phyloP scores from a whole-genome alignment of 805 yeast species.

The Yarrowia porcina region DNA sequence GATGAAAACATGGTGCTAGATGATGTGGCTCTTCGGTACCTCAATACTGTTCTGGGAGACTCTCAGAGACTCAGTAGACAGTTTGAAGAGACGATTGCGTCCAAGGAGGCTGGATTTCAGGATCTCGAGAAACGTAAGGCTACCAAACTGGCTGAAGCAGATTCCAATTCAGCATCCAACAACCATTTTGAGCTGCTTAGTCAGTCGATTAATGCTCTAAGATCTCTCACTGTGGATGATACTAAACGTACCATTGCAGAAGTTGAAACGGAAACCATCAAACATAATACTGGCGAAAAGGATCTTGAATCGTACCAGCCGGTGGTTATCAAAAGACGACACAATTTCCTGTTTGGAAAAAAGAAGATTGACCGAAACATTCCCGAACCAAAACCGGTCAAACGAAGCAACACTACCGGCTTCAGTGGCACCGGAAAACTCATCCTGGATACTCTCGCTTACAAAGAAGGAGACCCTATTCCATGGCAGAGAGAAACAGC shows the following conservation, averaged over 20 bases:
- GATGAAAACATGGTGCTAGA: constrained; percentile 68
- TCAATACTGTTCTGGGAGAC: constrained; percentile 40
- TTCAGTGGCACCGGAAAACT: neutral
- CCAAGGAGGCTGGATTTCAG: constrained; percentile 27
- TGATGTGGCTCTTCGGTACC: constrained; percentile 40
- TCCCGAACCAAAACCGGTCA: neutral
- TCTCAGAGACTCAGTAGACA: constrained; percentile 34
- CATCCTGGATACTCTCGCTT: constrained; percentile 25
- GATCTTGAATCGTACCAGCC: constrained; percentile 38
- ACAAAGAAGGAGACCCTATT: neutral
- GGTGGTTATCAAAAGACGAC: constrained; percentile 48
- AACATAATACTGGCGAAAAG: constrained; percentile 72
- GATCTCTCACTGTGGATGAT: constrained; percentile 69
- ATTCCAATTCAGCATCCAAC: neutral
- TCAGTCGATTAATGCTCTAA: constrained; percentile 45
- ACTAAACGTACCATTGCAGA: constrained; percentile 69
- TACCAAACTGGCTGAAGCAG: constrained; percentile 38
- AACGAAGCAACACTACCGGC: neutral
- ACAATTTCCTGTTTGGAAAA: constrained; percentile 50
- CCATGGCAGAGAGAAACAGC: neutral
- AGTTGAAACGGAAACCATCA: constrained; percentile 88
- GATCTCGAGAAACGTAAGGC: constrained; percentile 29
- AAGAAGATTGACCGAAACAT: constrained; percentile 23
- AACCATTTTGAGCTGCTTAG: constrained; percentile 45
- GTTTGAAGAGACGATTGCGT: constrained; percentile 27